Conservation (phyloP, 352 stramenopile species). For the Globisporangium parvum region DNA sequence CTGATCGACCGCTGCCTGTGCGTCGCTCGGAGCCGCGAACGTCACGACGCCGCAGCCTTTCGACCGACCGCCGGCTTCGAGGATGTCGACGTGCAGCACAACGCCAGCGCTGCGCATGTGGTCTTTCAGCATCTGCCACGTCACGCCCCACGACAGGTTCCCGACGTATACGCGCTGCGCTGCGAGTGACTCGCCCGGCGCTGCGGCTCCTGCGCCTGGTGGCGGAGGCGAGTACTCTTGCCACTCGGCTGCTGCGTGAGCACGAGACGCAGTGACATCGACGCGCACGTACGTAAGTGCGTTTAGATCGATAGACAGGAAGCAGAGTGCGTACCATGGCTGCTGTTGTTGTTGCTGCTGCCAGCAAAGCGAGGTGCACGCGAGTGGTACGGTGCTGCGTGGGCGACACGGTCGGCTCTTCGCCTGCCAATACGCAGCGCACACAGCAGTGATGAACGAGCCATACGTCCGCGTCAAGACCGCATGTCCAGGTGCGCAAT, state of each 20-base stretch:
- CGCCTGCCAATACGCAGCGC: constrained; percentile 28
- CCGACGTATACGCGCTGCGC: constrained; percentile 74
- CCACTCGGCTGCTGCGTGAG: neutral
- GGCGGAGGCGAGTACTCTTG: neutral
- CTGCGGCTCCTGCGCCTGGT: neutral
- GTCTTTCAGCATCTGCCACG: constrained; percentile 78
- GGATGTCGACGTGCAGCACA: constrained; percentile 57
- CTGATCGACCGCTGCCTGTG: constrained; percentile 74
- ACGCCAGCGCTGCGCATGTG: constrained; percentile 70
- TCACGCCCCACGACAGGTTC: constrained; percentile 83
- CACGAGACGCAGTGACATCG: no score
- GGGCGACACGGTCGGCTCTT: constrained; percentile 50
- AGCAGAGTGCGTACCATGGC: neutral
- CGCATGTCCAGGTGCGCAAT: neutral
- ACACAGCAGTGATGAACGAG: neutral
- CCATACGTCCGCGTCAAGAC: neutral
- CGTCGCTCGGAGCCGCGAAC: constrained; percentile 79
- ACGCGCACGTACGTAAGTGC: no score
- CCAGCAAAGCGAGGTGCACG: constrained; percentile 20
- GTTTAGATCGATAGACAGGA: neutral
- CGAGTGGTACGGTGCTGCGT: constrained; percentile 45
- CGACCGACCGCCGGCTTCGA: constrained; percentile 63
- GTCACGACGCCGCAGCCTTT: constrained; percentile 94
- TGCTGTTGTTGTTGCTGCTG: neutral
- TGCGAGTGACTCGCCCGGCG: constrained; percentile 10